phyloP scores from a whole-genome alignment of 1,284 basidiomycete genomes.

The Apiotrichum gracile region DNA sequence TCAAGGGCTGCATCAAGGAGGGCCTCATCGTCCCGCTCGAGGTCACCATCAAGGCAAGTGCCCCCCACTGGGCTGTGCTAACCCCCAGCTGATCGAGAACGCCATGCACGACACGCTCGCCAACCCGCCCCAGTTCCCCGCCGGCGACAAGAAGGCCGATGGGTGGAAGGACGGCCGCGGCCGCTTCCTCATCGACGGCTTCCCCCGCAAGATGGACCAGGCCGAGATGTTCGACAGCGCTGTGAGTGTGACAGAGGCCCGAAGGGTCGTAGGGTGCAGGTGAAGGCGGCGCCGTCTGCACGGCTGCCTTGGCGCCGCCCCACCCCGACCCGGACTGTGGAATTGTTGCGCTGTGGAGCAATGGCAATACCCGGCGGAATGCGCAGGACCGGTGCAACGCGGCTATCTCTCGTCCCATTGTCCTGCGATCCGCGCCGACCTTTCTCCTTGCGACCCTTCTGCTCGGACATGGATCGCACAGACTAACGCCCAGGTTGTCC shows the following conservation, averaged over 20 bases:
- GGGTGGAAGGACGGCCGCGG: conserved; percentile 71
- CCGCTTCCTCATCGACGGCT: conserved; percentile 94
- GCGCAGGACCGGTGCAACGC: no score
- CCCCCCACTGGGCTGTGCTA: not conserved
- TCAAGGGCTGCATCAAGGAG: conserved; percentile 82
- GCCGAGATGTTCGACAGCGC: conserved; percentile 85
- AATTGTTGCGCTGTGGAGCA: no score
- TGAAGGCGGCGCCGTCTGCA: no score
- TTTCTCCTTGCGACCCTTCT: not conserved
- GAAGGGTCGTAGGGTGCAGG: not conserved
- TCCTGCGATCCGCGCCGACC: not conserved
- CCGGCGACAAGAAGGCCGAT: conserved; percentile 12
- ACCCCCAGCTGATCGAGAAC: conserved; percentile 69
- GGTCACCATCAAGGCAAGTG: conserved; percentile 72
- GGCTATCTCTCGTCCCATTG: no score
- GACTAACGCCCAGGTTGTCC: conserved; percentile 60
- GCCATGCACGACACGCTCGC: conserved; percentile 71
- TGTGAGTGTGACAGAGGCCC: no score
- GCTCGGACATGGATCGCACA: no score
- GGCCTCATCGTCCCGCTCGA: conserved; percentile 96
- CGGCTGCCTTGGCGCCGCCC: no score
- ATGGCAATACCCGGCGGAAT: no score
- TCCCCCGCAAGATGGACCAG: conserved; percentile 98
- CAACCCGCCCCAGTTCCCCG: conserved; percentile 29
- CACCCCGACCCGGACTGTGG: no score